These are phyloP conservation scores for Eucalyptus marginata DNA, from an alignment of 345 rosid species.

Conservation along the genomic window DNA sequence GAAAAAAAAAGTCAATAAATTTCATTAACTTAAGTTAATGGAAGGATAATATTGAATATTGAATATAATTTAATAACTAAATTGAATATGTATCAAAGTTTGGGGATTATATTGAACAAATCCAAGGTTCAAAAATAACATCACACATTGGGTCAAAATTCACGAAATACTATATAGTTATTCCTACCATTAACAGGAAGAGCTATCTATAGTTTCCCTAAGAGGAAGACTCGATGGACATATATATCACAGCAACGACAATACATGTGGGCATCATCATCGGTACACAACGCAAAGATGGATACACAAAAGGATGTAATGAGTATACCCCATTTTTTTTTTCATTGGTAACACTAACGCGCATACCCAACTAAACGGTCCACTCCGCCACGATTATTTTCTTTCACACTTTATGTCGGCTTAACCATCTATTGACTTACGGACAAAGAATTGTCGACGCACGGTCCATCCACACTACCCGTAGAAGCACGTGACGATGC, in stretches of 20 bases:
- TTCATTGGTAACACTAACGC: neutral
- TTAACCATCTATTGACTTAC: neutral
- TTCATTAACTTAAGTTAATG: neutral
- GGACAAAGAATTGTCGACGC: neutral
- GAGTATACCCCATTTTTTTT: neutral
- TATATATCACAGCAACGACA: neutral
- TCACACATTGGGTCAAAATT: rapidly evolving
- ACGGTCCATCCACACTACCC: neutral
- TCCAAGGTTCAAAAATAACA: neutral
- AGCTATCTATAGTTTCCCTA: neutral
- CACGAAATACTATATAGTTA: rapidly evolving
- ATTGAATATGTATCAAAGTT: neutral
- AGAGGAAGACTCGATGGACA: neutral
- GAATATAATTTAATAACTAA: neutral
- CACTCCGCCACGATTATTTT: rapidly evolving
- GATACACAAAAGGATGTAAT: neutral
- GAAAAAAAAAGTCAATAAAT: no score
- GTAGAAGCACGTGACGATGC: neutral
- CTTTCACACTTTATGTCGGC: neutral
- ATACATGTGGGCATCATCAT: neutral
- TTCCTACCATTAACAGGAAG: neutral
- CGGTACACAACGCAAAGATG: neutral
- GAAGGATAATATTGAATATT: neutral
- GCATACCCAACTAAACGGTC: neutral
- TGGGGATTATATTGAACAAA: rapidly evolving